Conservation (phyloP, 1,139 yeast genomes). For the Blastobotrys indianensis region DNA sequence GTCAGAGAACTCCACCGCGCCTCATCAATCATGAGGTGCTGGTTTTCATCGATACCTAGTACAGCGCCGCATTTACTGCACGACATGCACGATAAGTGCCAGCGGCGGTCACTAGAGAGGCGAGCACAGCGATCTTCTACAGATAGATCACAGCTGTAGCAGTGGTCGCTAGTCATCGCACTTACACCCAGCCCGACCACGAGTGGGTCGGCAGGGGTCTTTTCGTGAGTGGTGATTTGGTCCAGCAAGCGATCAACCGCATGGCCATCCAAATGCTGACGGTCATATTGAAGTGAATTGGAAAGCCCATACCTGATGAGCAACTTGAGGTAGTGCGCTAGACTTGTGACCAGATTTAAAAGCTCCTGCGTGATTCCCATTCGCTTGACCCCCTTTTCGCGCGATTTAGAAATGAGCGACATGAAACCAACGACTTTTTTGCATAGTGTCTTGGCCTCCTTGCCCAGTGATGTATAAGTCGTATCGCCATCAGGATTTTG, state of each 20-base stretch:
- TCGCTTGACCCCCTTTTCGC: conserved; percentile 25
- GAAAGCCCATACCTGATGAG: conserved; percentile 75
- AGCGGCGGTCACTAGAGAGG: conserved; percentile 51
- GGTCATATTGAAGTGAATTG: conserved; percentile 65
- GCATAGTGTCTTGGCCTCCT: conserved; percentile 83
- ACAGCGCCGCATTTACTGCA: conserved; percentile 39
- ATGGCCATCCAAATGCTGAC: conserved; percentile 48
- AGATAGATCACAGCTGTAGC: conserved; percentile 63
- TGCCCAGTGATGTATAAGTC: conserved; percentile 37
- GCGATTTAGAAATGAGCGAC: conserved; percentile 37
- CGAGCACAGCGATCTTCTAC: conserved; percentile 77
- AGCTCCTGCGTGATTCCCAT: conserved; percentile 49
- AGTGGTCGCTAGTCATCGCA: conserved; percentile 68
- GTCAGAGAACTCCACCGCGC: conserved; percentile 40
- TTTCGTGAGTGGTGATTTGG: conserved; percentile 45
- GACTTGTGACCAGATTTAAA: conserved; percentile 77
- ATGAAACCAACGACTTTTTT: conserved; percentile 40
- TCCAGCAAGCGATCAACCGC: conserved; percentile 62
- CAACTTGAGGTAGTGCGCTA: conserved; percentile 88
- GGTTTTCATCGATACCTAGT: conserved; percentile 7
- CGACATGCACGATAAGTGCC: conserved; percentile 73
- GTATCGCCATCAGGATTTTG: conserved; percentile 12
- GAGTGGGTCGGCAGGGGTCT: conserved; percentile 32
- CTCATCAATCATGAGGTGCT: conserved; percentile 16
- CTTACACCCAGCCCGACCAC: conserved; percentile 49